phyloP scores from a whole-genome alignment of 2,329 filamentous ascomycete species.

The Botryotinia calthae region DNA sequence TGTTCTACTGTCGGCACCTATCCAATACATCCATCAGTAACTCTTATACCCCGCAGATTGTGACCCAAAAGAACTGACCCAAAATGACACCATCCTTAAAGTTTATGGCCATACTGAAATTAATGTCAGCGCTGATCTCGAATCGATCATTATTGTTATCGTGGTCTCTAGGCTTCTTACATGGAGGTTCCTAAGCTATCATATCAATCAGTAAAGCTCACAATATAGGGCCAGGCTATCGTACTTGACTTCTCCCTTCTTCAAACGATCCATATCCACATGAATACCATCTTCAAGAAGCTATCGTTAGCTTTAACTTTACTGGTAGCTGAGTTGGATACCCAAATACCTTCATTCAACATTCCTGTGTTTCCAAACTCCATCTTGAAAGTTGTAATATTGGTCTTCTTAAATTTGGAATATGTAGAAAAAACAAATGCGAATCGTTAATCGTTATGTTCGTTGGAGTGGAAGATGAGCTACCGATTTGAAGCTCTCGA shows the following conservation, averaged over 20 bases:
- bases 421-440: conserved; percentile 33
- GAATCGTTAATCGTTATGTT: conserved; percentile 17
- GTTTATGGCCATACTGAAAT: conserved; percentile 88
- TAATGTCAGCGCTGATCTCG: conserved; percentile 33
- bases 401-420: conserved; percentile 7
- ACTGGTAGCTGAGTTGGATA: conserved; percentile 23
- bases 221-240: conserved; percentile 40
- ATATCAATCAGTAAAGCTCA: conserved; percentile 3
- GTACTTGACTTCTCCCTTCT: conserved; percentile 98
- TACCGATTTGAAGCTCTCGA: conserved; percentile 25
- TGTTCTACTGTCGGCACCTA: conserved; percentile 91
- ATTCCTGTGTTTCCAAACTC: conserved; percentile 62
- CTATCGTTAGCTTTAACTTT: conserved; percentile 33
- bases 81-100: conserved; percentile 98
- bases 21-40: conserved; percentile 23
- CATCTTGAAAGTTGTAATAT: conserved; percentile 45
- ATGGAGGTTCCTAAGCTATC: conserved; percentile 92
- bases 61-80: conserved; percentile 47
- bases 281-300: conserved; percentile 85
- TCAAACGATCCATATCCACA: conserved; percentile 96
- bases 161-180: conserved; percentile 51
- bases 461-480: conserved; percentile 14
- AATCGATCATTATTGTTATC: conserved; percentile 24
- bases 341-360: conserved; percentile 58
- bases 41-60: background rate